phyloP scores from a whole-genome alignment of 352 stramenopile species.

The Globisporangium ultimum region DNA sequence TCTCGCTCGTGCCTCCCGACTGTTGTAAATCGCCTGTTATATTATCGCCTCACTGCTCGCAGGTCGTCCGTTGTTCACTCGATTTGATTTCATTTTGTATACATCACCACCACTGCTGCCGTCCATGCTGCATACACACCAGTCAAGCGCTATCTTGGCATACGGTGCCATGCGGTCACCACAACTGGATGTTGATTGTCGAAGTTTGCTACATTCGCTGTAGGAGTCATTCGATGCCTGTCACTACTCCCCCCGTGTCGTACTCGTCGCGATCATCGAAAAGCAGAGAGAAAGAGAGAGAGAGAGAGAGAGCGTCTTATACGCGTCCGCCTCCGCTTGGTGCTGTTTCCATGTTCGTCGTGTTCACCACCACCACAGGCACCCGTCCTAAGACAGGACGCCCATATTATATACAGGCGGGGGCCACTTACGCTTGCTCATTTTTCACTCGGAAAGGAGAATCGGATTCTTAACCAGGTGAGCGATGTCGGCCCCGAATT shows the following conservation, averaged over 20 bases:
- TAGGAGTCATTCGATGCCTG: too few relatives aligned
- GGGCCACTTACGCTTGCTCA: slow-evolving; percentile 77
- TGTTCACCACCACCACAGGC: not conserved
- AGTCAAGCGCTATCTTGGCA: too few relatives aligned
- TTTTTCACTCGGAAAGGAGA: slow-evolving; percentile 77
- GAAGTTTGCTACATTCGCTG: too few relatives aligned
- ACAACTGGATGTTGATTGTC: too few relatives aligned
- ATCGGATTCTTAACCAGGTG: slow-evolving; percentile 41
- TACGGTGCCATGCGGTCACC: too few relatives aligned
- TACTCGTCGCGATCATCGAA: not conserved
- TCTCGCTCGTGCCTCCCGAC: too few relatives aligned
- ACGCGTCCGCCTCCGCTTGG: not conserved
- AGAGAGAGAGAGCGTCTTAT: not conserved
- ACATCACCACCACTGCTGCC: too few relatives aligned
- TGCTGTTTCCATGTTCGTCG: not conserved
- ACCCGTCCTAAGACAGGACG: not conserved
- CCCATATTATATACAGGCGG: slow-evolving; percentile 4
- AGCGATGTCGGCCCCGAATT: slow-evolving; percentile 8
- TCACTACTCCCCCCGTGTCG: not conserved
- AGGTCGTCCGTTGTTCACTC: too few relatives aligned
- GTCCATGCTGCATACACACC: too few relatives aligned
- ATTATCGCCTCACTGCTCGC: too few relatives aligned
- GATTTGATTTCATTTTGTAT: too few relatives aligned
- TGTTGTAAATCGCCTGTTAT: too few relatives aligned
- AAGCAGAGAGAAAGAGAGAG: not conserved